Conservation (phyloP, 352 stramenopile species). For the Blastocystis sp. region DNA sequence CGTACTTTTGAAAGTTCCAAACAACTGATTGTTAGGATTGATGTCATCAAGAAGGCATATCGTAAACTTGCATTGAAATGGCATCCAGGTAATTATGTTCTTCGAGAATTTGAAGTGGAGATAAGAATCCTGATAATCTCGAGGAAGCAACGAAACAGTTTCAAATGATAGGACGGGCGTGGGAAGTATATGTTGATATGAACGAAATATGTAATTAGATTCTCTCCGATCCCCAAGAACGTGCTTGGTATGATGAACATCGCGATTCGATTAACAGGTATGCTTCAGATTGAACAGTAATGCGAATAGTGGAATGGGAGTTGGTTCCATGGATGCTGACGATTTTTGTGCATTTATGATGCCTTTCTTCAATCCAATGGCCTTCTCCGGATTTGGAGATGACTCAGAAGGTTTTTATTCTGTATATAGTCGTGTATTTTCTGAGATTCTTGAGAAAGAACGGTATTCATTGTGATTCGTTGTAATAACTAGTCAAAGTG, state of each 20-base stretch:
- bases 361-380: conserved; percentile 70
- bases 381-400: conserved; percentile 74
- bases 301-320: conserved; percentile 43
- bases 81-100: conserved; percentile 71
- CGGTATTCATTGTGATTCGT: not conserved
- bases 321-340: conserved; percentile 65
- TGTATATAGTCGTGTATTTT: conserved; percentile 74
- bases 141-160: conserved; percentile 79
- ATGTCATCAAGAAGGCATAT: conserved; percentile 83
- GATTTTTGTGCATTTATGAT: conserved; percentile 71
- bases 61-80: conserved; percentile 85
- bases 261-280: conserved; percentile 76
- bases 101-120: conserved; percentile 59
- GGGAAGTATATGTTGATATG: conserved; percentile 76
- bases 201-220: conserved; percentile 60
- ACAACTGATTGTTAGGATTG: conserved; percentile 27
- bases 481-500: conserved; percentile 62
- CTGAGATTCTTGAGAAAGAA: conserved; percentile 70
- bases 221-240: conserved; percentile 66
- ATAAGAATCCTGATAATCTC: conserved; percentile 81
- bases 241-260: conserved; percentile 81
- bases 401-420: conserved; percentile 72
- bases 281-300: not conserved
- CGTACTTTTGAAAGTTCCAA: conserved; percentile 64
- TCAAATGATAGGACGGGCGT: conserved; percentile 82